Evolutionary conservation across 2,329 filamentous ascomycete species (phyloP).

Genomic region (Alternaria tenuissima): DNA sequence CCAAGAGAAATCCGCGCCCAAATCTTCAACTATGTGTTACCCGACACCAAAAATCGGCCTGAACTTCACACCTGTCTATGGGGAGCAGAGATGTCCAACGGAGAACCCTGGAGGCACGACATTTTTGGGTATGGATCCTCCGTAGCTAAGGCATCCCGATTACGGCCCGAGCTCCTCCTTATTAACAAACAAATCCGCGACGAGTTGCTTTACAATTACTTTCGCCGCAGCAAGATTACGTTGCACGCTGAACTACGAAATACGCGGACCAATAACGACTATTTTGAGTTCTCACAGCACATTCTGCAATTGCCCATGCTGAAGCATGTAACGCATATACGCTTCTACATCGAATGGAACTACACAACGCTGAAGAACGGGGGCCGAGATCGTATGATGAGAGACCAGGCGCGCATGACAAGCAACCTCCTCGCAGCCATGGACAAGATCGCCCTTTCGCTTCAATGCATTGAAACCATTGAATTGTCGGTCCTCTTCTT

Average conservation of each 20-base stretch:
- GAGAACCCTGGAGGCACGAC: slow-evolving; percentile 46
- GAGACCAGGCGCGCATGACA: slow-evolving; percentile 44
- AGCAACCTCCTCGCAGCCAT: slow-evolving; percentile 42
- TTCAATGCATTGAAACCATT: slow-evolving; percentile 39
- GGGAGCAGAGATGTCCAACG: slow-evolving; percentile 44
- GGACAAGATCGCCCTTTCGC: slow-evolving; percentile 38
- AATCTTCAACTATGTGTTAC: slow-evolving; percentile 40
- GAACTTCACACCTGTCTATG: slow-evolving; percentile 48
- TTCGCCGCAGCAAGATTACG: slow-evolving; percentile 39
- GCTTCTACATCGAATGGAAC: slow-evolving; percentile 50
- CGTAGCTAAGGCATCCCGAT: slow-evolving; percentile 30
- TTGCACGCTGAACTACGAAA: slow-evolving; percentile 48
- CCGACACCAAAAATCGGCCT: slow-evolving; percentile 27
- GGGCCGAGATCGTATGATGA: slow-evolving; percentile 21
- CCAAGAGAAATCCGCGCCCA: slow-evolving; percentile 39
- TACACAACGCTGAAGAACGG: slow-evolving; percentile 39
- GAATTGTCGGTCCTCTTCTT: slow-evolving; percentile 47
- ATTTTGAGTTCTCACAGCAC: slow-evolving; percentile 47
- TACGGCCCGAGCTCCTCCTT: slow-evolving; percentile 36
- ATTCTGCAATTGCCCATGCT: slow-evolving; percentile 43
- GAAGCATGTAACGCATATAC: slow-evolving; percentile 37
- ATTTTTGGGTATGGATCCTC: slow-evolving; percentile 41
- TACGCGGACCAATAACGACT: slow-evolving; percentile 37
- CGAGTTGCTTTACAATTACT: slow-evolving; percentile 42
- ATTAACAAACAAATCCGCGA: slow-evolving; percentile 44